A percentile compares a stretch with the other conserved stretches of the same genome.
Evolutionary conservation across 2,329 filamentous ascomycete species (phyloP).

Genomic region (Bimuria novae-zelandiae): DNA sequence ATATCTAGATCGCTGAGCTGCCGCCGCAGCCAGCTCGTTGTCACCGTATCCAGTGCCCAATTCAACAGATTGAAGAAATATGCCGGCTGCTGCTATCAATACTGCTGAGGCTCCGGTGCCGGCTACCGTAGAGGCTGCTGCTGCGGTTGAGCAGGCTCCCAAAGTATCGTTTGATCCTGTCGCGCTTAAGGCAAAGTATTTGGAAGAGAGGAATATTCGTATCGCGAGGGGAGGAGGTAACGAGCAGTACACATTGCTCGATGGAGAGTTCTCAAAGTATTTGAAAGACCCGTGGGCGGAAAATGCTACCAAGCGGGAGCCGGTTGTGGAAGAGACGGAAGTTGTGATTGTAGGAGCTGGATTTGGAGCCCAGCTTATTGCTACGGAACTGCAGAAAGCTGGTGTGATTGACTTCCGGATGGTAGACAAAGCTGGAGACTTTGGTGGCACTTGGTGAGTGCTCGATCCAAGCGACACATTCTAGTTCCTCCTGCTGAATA

Average conservation of each 20-base stretch:
- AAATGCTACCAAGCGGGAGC: slow-evolving; percentile 28
- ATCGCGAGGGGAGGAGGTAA: slow-evolving; percentile 29
- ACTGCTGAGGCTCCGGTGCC: slow-evolving; percentile 22
- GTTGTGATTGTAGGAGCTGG: slow-evolving; percentile 51
- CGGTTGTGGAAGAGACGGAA: slow-evolving; percentile 33
- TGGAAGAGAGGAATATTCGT: slow-evolving; percentile 35
- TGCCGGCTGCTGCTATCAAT: slow-evolving; percentile 8
- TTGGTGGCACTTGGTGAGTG: slow-evolving; percentile 52
- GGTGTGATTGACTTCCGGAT: slow-evolving; percentile 49
- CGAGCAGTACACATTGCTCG: slow-evolving; percentile 34
- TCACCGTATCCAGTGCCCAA: not conserved
- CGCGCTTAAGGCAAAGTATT: slow-evolving; percentile 33
- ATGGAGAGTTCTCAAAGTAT: slow-evolving; percentile 31
- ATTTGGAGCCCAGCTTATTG: slow-evolving; percentile 51
- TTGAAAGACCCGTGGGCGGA: slow-evolving; percentile 37
- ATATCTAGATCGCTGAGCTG: not conserved
- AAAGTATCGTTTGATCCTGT: slow-evolving; percentile 29
- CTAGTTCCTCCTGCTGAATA: no score
- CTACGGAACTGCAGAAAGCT: slow-evolving; percentile 46
- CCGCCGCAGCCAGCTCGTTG: not conserved
- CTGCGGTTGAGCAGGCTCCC: slow-evolving; percentile 17
- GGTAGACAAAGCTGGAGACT: slow-evolving; percentile 53
- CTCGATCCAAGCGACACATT: no score
- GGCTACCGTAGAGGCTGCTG: slow-evolving; percentile 17
- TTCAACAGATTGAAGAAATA: not conserved